phyloP scores from a whole-genome alignment of 305 asterid genomes.

The Fraxinus dipetala region DNA sequence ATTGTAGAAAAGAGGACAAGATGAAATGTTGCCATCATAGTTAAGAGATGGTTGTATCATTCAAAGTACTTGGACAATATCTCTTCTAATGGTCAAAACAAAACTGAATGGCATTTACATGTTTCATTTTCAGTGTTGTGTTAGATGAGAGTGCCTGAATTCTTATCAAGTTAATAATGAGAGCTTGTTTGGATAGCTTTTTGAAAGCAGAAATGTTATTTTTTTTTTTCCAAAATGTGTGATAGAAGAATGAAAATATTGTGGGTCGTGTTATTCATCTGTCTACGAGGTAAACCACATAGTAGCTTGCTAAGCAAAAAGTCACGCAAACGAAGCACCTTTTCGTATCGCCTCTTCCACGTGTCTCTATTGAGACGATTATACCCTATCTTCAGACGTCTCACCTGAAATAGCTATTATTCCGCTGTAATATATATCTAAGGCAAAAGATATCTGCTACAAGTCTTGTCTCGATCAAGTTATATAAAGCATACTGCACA shows the following conservation, averaged over 20 bases:
- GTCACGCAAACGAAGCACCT: not conserved
- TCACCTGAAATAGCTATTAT: not conserved
- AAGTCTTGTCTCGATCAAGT: not conserved
- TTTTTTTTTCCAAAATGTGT: too few species aligned
- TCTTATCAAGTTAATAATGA: constrained; percentile 35
- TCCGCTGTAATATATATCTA: not conserved
- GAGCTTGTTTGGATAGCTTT: constrained; percentile 6
- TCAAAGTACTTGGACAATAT: constrained; percentile 47
- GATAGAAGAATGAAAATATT: not conserved
- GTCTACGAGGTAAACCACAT: not conserved
- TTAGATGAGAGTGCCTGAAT: constrained; percentile 37
- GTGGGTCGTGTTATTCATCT: not conserved
- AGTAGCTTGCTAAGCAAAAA: too few species aligned
- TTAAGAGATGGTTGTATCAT: constrained; percentile 37
- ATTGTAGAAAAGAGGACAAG: constrained; percentile 20
- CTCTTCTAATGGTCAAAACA: constrained; percentile 4
- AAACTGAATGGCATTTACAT: constrained; percentile 9
- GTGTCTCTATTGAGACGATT: not conserved
- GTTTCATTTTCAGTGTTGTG: constrained; percentile 27
- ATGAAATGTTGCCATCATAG: constrained; percentile 38
- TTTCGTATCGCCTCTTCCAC: not conserved
- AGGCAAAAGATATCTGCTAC: not conserved
- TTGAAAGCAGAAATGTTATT: not conserved
- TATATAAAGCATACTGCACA: not conserved
- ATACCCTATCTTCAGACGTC: too few species aligned